These are phyloP conservation scores for Patellaria atrata DNA, from an alignment of 495 filamentous ascomycete species.

Conservation along the genomic window DNA sequence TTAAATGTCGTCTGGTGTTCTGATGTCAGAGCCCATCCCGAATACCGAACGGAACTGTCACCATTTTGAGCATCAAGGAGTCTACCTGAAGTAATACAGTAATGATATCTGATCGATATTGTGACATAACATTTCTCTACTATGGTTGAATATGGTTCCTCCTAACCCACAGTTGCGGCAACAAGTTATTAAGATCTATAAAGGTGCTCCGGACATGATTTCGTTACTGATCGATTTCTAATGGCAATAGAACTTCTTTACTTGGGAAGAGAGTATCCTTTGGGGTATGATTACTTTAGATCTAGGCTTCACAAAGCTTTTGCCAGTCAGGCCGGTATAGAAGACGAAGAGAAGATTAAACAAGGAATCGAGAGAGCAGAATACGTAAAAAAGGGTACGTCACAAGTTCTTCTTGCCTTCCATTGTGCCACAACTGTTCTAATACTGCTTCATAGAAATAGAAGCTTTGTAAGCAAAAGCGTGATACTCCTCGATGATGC, in stretches of 20 bases:
- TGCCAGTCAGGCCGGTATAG: slow-evolving; percentile 50
- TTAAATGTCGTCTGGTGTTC: too few species aligned
- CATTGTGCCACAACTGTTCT: slow-evolving; percentile 1
- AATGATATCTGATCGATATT: too few species aligned
- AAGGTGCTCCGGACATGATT: too few species aligned
- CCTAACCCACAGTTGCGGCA: slow-evolving; percentile 39
- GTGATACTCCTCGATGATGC: neutral
- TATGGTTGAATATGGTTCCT: slow-evolving; percentile 30
- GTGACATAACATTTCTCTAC: too few species aligned
- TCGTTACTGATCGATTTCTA: too few species aligned
- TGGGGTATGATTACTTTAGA: slow-evolving; percentile 74
- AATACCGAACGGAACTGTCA: too few species aligned
- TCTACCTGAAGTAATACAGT: too few species aligned
- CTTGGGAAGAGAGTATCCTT: slow-evolving; percentile 74
- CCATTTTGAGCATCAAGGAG: too few species aligned
- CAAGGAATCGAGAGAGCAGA: slow-evolving; percentile 63
- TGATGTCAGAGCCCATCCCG: too few species aligned
- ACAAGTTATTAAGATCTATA: slow-evolving; percentile 82
- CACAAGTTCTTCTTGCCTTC: too few species aligned
- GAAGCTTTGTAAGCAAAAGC: slow-evolving; percentile 63
- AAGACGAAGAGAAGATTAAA: slow-evolving; percentile 58
- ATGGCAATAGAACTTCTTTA: slow-evolving; percentile 55
- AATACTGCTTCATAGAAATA: slow-evolving; percentile 47
- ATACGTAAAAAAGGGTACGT: slow-evolving; percentile 77
- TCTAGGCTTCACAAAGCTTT: slow-evolving; percentile 75